phyloP scores from a whole-genome alignment of 2,329 filamentous ascomycete genomes.

The Colletotrichum orchidophilum region DNA sequence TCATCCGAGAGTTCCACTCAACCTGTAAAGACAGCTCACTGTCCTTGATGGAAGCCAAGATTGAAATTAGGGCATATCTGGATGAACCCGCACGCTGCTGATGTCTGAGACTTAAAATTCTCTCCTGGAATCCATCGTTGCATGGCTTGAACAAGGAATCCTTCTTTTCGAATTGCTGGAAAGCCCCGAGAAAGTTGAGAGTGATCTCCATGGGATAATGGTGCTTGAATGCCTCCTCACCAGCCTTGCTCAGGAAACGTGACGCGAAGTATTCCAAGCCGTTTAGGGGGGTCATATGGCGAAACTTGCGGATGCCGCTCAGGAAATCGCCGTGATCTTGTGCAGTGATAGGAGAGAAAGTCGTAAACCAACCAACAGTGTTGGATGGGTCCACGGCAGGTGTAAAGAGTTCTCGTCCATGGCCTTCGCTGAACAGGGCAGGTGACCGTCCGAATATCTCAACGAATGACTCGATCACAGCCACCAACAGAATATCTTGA shows the following conservation, averaged over 20 bases:
- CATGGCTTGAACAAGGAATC: conserved; percentile 38
- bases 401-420: conserved; percentile 51
- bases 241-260: conserved; percentile 1
- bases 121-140: neutral
- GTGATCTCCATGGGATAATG: conserved; percentile 40
- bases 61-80: conserved; percentile 15
- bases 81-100: neutral
- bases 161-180: conserved; percentile 42
- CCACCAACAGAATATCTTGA: conserved; percentile 49
- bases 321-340: neutral
- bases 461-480: conserved; percentile 46
- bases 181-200: conserved; percentile 41
- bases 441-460: conserved; percentile 46
- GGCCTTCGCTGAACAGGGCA: conserved; percentile 50
- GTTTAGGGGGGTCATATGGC: neutral
- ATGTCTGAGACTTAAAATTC: neutral
- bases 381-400: conserved; percentile 45
- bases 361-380: conserved; percentile 58
- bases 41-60: neutral
- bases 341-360: conserved; percentile 46
- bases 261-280: conserved; percentile 23
- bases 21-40: neutral
- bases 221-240: neutral
- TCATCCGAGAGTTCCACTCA: conserved; percentile 25
- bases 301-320: neutral